These are phyloP conservation scores for Golubevia pallescens DNA, from an alignment of 1,284 basidiomycete genomes.

Conservation along the genomic window DNA sequence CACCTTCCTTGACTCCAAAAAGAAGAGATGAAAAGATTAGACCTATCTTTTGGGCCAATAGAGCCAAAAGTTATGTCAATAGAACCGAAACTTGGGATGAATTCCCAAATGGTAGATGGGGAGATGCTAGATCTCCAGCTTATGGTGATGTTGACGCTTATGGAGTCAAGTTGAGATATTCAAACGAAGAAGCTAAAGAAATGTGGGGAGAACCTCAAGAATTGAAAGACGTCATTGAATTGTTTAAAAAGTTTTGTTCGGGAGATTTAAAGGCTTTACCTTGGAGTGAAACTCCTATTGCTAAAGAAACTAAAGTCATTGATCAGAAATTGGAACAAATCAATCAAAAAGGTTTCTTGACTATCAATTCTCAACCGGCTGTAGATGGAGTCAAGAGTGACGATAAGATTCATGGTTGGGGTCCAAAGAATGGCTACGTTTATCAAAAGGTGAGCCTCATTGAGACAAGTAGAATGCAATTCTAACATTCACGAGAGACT, in stretches of 20 bases:
- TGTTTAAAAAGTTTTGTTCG: constrained; percentile 53
- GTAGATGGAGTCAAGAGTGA: constrained; percentile 78
- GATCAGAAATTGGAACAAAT: constrained; percentile 44
- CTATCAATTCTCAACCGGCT: constrained; percentile 68
- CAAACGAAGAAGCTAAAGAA: constrained; percentile 46
- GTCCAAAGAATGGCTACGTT: constrained; percentile 66
- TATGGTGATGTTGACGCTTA: constrained; percentile 98
- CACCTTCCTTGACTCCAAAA: constrained; percentile 56
- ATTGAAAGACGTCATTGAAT: constrained; percentile 43
- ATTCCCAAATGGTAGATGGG: constrained; percentile 97
- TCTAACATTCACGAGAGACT: too few species aligned
- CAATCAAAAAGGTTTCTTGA: constrained; percentile 55
- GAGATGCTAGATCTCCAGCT: constrained; percentile 88
- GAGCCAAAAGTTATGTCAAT: constrained; percentile 55
- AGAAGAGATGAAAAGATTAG: constrained; percentile 60
- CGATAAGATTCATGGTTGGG: constrained; percentile 70
- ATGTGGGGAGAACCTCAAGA: constrained; percentile 51
- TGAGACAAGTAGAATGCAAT: too few species aligned
- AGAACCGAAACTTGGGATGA: constrained; percentile 80
- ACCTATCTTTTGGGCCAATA: constrained; percentile 64
- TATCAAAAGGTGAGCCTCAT: constrained; percentile 65
- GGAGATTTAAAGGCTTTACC: constrained; percentile 55
- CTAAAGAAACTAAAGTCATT: constrained; percentile 58
- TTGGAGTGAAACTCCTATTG: constrained; percentile 58
- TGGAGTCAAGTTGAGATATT: constrained; percentile 67